These are phyloP conservation scores for Fremontodendron californicum DNA, from an alignment of 345 rosid genomes.

Conservation along the genomic window DNA sequence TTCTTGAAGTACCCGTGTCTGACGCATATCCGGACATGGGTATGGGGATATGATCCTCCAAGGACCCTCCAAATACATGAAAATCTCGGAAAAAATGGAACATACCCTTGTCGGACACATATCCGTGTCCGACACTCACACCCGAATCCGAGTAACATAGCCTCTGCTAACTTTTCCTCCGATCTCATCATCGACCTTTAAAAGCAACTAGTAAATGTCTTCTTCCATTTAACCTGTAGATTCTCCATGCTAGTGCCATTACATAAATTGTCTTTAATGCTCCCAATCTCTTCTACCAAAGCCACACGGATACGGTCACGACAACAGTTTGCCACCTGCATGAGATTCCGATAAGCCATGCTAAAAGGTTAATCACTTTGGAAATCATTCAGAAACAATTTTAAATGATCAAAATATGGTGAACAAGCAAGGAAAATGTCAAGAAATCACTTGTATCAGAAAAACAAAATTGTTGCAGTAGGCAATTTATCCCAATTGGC, in stretches of 20 bases:
- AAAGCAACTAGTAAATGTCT: constrained; percentile 65
- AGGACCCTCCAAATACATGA: too few species aligned
- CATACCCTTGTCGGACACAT: too few species aligned
- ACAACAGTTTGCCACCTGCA: constrained; percentile 95
- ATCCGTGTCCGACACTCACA: too few species aligned
- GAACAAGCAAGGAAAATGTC: background rate
- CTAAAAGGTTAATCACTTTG: constrained; percentile 11
- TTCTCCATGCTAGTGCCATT: constrained; percentile 40
- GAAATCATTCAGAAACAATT: background rate
- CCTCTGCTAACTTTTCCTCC: constrained; percentile 56
- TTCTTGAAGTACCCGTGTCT: too few species aligned
- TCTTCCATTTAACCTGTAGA: constrained; percentile 68
- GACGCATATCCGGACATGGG: too few species aligned
- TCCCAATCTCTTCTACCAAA: constrained; percentile 66
- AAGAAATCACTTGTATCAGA: background rate
- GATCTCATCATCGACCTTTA: constrained; percentile 72
- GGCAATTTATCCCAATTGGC: background rate
- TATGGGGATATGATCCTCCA: too few species aligned
- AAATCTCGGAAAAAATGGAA: too few species aligned
- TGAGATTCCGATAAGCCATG: constrained; percentile 33
- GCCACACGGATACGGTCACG: constrained; percentile 66
- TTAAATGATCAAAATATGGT: background rate
- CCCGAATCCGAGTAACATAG: too few species aligned
- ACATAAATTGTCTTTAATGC: constrained; percentile 32
- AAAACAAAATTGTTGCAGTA: background rate